Evolutionary conservation across 1,284 basidiomycete genomes (phyloP).

Genomic region (Vanrija sp.): DNA sequence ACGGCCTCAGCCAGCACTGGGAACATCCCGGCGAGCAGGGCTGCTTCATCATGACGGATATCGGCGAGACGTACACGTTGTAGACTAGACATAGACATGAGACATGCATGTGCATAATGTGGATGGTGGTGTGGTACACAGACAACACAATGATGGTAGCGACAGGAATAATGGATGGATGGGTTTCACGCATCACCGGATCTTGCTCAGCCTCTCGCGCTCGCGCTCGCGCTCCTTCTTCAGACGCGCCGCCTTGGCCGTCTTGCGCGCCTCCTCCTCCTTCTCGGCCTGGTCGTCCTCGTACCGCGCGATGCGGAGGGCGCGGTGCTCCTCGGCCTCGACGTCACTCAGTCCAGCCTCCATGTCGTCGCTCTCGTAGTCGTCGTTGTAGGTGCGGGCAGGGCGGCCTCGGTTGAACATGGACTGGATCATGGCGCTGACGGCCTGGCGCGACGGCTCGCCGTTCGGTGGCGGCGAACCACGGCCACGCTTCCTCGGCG

Average conservation of each 20-base stretch:
- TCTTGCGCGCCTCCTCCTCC: slow-evolving; percentile 32
- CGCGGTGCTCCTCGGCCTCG: slow-evolving; percentile 36
- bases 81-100: neutral
- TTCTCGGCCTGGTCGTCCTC: slow-evolving; percentile 42
- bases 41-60: slow-evolving; percentile 42
- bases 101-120: neutral
- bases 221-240: slow-evolving; percentile 14
- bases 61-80: slow-evolving; percentile 40
- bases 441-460: slow-evolving; percentile 9
- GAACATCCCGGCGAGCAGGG: slow-evolving; percentile 21
- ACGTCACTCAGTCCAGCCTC: slow-evolving; percentile 43
- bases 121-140: neutral
- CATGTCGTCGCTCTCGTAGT: slow-evolving; percentile 35
- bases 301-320: slow-evolving; percentile 32
- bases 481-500: slow-evolving; percentile 7
- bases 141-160: too few species aligned
- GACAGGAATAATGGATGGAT: neutral
- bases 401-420: slow-evolving; percentile 14
- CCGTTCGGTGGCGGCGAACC: slow-evolving; percentile 1
- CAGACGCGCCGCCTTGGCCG: slow-evolving; percentile 26
- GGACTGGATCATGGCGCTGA: slow-evolving; percentile 17
- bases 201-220: neutral
- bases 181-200: neutral
- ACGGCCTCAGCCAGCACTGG: slow-evolving; percentile 33
- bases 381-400: slow-evolving; percentile 19